These are phyloP conservation scores for Stachybotrys chlorohalonatus DNA, from an alignment of 2,329 filamentous ascomycete genomes.

Conservation along the genomic window DNA sequence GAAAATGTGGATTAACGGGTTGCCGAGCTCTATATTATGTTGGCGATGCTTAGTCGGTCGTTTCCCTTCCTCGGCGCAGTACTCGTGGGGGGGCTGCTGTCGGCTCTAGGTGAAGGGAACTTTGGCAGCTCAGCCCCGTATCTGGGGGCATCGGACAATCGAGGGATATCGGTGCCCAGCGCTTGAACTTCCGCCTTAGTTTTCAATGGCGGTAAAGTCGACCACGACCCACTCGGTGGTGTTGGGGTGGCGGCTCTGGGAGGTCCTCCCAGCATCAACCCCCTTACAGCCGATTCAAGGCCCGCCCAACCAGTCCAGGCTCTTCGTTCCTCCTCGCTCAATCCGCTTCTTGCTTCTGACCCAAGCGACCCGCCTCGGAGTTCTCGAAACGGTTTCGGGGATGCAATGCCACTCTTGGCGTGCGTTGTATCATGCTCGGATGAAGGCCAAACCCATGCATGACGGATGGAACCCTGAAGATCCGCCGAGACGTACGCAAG, in stretches of 20 bases:
- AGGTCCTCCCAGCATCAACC: conserved; percentile 11
- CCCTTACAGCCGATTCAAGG: conserved; percentile 44
- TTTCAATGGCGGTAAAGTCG: conserved; percentile 19
- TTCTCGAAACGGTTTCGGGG: conserved; percentile 10
- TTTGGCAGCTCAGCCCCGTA: conserved; percentile 16
- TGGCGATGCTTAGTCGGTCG: conserved; percentile 32
- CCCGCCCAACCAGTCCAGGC: conserved; percentile 78
- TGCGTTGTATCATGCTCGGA: conserved; percentile 38
- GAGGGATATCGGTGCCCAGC: conserved; percentile 15
- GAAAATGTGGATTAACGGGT: no score
- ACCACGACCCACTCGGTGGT: conserved; percentile 23
- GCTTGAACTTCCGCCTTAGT: conserved; percentile 23
- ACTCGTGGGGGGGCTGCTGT: conserved; percentile 16
- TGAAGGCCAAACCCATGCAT: conserved; percentile 80
- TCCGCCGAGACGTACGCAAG: conserved; percentile 81
- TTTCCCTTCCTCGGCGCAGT: conserved; percentile 10
- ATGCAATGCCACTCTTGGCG: conserved; percentile 8
- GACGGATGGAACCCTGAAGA: conserved; percentile 58
- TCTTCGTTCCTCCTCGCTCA: conserved; percentile 47
- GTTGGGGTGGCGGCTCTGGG: conserved; percentile 16
- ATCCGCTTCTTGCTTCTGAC: conserved; percentile 37
- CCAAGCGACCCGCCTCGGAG: conserved; percentile 31
- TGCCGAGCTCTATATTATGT: conserved; percentile 27
- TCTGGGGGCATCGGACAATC: conserved; percentile 19
- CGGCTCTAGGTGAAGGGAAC: conserved; percentile 13